Conservation (phyloP, 768 basidiomycete genomes). For the Chalciporus sphaerocephalus region DNA sequence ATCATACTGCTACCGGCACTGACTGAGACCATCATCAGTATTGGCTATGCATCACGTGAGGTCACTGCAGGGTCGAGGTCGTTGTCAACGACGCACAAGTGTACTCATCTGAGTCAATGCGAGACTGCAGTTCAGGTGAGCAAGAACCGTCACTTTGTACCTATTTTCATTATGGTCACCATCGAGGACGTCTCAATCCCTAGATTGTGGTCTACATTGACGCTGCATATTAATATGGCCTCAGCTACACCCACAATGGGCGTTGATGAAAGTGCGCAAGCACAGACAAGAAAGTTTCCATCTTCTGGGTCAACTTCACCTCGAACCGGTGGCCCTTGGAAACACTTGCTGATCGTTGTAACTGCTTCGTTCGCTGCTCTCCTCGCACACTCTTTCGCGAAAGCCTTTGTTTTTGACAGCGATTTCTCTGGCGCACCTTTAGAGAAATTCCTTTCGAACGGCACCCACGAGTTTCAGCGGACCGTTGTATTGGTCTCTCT, state of each 20-base stretch:
- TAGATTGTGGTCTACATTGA: not conserved
- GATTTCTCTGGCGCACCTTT: not conserved
- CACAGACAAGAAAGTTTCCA: not conserved
- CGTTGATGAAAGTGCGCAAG: not conserved
- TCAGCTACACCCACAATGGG: not conserved
- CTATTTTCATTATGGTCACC: no score
- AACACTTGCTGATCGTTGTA: conserved; percentile 2
- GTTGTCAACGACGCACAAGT: no score
- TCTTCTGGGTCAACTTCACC: not conserved
- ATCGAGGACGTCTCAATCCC: no score
- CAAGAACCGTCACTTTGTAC: no score
- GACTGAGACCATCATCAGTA: no score
- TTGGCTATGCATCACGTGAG: no score
- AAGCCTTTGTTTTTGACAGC: not conserved
- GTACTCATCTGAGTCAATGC: no score
- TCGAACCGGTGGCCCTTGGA: not conserved
- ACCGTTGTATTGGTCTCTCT: conserved; percentile 84
- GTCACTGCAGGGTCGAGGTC: no score
- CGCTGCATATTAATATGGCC: no score
- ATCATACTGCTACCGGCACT: no score
- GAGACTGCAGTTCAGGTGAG: no score
- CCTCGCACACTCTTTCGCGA: conserved; percentile 3
- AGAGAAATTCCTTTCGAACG: conserved; percentile 48
- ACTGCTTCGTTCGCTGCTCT: conserved; percentile 6
- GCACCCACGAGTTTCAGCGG: conserved; percentile 71